Conservation (phyloP, 2,329 filamentous ascomycete species). For the Ceratocystis albifundus region DNA sequence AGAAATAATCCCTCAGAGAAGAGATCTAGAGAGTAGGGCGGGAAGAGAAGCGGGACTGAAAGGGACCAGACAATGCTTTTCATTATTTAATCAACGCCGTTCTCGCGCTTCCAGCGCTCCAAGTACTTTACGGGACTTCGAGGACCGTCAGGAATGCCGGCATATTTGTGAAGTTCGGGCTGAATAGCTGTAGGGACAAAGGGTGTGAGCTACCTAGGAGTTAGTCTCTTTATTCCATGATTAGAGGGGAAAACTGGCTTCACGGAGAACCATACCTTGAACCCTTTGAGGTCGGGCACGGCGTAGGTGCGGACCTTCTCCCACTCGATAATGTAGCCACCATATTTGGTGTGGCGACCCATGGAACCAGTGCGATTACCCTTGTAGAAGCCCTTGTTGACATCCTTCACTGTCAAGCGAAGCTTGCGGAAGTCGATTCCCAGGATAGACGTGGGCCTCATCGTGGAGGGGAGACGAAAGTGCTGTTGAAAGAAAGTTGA, state of each 20-base stretch:
- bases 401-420: constrained; percentile 80
- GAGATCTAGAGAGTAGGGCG: neutral
- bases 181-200: constrained; percentile 57
- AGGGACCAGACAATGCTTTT: neutral
- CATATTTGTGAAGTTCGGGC: constrained; percentile 42
- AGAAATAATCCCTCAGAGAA: neutral
- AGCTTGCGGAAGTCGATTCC: constrained; percentile 60
- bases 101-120: constrained; percentile 55
- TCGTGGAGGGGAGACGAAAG: constrained; percentile 31
- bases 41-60: neutral
- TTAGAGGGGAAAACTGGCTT: too few species aligned
- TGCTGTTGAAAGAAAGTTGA: neutral
- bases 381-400: constrained; percentile 94
- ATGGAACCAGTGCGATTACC: constrained; percentile 80
- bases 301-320: constrained; percentile 83
- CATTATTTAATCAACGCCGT: constrained; percentile 44
- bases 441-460: constrained; percentile 59
- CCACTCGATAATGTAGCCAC: constrained; percentile 75
- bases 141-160: constrained; percentile 42
- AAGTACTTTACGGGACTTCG: constrained; percentile 52
- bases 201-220: constrained; percentile 55
- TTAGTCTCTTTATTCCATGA: neutral
- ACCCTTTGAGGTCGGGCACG: constrained; percentile 58
- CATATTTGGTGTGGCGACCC: constrained; percentile 72
- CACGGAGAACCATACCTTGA: constrained; percentile 48